phyloP scores from a whole-genome alignment of 2,329 filamentous ascomycete species.

The Botrytis hyacinthi region DNA sequence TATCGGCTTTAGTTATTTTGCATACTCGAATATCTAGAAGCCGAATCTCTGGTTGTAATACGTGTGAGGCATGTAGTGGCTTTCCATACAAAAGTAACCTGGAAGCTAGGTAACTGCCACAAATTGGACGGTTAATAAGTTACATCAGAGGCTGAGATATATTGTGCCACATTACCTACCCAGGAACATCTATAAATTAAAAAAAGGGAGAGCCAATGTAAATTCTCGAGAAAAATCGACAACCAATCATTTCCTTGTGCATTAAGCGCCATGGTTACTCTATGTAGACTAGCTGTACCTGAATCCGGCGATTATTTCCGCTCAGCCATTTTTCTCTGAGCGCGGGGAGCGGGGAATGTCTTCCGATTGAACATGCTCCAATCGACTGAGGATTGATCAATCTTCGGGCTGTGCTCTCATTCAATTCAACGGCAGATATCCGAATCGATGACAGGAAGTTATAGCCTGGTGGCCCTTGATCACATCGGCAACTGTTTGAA shows the following conservation, averaged over 20 bases:
- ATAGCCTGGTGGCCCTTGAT: background rate
- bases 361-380: background rate
- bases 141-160: background rate
- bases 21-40: background rate
- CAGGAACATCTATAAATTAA: background rate
- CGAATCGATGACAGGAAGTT: background rate
- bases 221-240: background rate
- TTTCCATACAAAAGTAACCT: background rate
- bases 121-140: background rate
- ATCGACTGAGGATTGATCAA: background rate
- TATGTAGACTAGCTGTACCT: background rate
- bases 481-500: background rate
- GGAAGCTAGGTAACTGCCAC: background rate
- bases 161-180: background rate
- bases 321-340: background rate
- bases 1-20: background rate
- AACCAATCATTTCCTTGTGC: background rate
- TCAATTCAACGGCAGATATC: background rate
- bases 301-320: background rate
- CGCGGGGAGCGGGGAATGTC: background rate
- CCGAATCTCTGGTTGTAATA: background rate
- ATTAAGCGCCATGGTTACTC: background rate
- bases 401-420: background rate
- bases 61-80: background rate
- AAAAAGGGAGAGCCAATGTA: background rate